Evolutionary conservation across 2,329 filamentous ascomycete genomes (phyloP), one percentile per base, ranked within the genome.

Genomic region (Pseudocercospora macadamiae): DNA sequence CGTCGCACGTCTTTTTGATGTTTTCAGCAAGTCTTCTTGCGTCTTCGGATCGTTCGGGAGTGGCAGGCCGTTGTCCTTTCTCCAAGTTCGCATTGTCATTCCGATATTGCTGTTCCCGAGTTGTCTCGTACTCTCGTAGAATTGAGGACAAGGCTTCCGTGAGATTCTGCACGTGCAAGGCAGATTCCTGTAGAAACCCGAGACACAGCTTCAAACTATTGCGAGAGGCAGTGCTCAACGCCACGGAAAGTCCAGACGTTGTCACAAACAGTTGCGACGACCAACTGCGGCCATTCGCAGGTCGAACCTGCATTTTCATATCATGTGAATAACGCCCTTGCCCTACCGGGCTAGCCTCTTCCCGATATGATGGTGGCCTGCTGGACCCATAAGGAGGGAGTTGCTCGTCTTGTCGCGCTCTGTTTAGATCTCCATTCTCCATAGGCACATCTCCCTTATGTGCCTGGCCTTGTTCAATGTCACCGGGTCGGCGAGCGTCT

Each of bases 211-310:
- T 91, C 39, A 99, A 79, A 61, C 89, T 95, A 52, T 87, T 85
- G 7, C 97, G 78, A 19, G 91, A 96, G 69, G 95, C 89, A 16
- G 96, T 89, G 68, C 89, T 96, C 83, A 99, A 91, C 1, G 95
- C 92, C 14, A 96, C 88, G 63, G 92, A 92, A 0, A 97, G 82
- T 0, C 92, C 93, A 0, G 92, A 96, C 0, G 93, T 97, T 4
- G 91, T 93, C 73, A 96, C 90, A 65, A 96, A 89, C 9, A 72
- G 48, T 19, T 70, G 70, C 9, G 89, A 90, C 61, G 90, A 90
- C 91, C 92, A 96, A 37, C 68, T 74, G 9, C 71, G 66, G 28
- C 80, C 82, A 9, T 70, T 81, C 23, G 75, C 72, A 44, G 73
- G 64, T 66, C 70, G 62, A 23, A 49, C 47, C 9, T 34, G 47